These are phyloP conservation scores for Syzygium jambos DNA, from an alignment of 345 rosid species.

Conservation along the genomic window DNA sequence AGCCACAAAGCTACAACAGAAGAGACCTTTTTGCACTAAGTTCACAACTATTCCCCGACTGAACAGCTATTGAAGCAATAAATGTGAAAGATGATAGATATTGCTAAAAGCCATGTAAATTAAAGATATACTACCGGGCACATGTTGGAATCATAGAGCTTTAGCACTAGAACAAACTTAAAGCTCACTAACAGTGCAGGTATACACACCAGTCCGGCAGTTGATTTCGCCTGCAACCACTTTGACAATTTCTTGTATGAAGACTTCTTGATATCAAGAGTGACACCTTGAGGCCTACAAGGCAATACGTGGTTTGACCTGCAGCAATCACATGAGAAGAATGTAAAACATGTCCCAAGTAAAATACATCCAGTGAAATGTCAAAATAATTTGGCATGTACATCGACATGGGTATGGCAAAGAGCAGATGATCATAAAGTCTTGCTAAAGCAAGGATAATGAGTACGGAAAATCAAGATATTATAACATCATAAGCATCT, in stretches of 20 bases:
- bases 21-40: background rate
- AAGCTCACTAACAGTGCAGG: background rate
- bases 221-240: conserved; percentile 89
- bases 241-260: conserved; percentile 87
- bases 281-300: conserved; percentile 77
- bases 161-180: background rate
- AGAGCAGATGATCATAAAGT: background rate
- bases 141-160: background rate
- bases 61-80: background rate
- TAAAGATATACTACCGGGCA: background rate
- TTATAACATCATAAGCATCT: background rate
- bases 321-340: conserved; percentile 12
- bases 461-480: background rate
- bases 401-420: background rate
- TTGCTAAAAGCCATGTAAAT: background rate
- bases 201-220: conserved; percentile 62
- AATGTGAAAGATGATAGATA: background rate
- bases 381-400: background rate
- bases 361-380: background rate
- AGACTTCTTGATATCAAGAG: conserved; percentile 85
- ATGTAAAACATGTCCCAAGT: background rate
- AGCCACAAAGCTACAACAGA: background rate
- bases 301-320: conserved; percentile 90
- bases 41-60: background rate
- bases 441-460: background rate